phyloP scores from a whole-genome alignment of 2,329 filamentous ascomycete genomes.

The Verticillium zaregamsianum region DNA sequence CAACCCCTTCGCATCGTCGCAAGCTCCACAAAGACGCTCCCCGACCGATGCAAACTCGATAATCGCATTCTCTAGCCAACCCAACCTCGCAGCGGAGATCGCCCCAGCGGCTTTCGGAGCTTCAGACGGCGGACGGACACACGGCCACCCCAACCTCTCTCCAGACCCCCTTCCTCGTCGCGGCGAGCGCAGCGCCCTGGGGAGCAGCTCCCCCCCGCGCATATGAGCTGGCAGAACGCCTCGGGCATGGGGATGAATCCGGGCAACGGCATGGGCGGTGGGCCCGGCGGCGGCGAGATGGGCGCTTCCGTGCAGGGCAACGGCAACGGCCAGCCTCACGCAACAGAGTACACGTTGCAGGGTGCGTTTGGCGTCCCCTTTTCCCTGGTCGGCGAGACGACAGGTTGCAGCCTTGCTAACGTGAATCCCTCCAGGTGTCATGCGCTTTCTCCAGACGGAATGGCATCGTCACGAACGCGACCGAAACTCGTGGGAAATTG shows the following conservation, averaged over 20 bases:
- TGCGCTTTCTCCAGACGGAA: slow-evolving; percentile 98
- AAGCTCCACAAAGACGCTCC: neutral
- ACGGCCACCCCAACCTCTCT: neutral
- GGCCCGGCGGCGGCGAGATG: slow-evolving; percentile 30
- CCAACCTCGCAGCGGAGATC: neutral
- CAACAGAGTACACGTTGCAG: slow-evolving; percentile 60
- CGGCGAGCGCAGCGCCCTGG: slow-evolving; percentile 1
- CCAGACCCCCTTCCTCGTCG: neutral
- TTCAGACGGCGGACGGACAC: neutral
- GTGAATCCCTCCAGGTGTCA: slow-evolving; percentile 62
- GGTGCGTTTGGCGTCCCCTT: slow-evolving; percentile 24
- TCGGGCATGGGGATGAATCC: slow-evolving; percentile 35
- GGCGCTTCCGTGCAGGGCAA: slow-evolving; percentile 39
- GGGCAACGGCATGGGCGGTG: slow-evolving; percentile 37
- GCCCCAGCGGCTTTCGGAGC: neutral
- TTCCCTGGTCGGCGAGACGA: neutral
- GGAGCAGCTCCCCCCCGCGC: slow-evolving; percentile 10
- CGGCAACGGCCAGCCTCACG: slow-evolving; percentile 47
- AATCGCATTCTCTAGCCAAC: neutral
- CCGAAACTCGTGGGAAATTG: slow-evolving; percentile 97
- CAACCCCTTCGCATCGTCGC: neutral
- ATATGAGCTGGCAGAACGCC: slow-evolving; percentile 31
- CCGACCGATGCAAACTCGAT: neutral
- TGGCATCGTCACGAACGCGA: slow-evolving; percentile 99
- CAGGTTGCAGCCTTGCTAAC: neutral